These are phyloP conservation scores for Annona squamosa DNA, from an alignment of 164 flowering plant genomes.

Conservation along the genomic window DNA sequence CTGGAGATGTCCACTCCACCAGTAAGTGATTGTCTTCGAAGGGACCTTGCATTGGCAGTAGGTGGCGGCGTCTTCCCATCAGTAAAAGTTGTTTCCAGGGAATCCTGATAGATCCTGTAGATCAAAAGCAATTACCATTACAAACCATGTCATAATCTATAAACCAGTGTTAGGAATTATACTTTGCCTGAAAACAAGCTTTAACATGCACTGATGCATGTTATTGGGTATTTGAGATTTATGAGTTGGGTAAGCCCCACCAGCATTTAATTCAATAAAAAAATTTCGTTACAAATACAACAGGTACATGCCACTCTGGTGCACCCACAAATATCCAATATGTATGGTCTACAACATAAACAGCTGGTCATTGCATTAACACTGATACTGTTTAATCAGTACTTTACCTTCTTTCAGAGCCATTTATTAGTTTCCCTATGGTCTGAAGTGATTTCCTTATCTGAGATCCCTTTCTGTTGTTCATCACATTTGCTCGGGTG, in stretches of 20 bases:
- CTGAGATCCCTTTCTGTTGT: conserved; percentile 59
- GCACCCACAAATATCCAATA: not conserved
- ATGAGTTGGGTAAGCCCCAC: not conserved
- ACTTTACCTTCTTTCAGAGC: conserved; percentile 69
- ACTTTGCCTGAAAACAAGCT: not conserved
- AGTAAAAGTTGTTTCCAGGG: conserved; percentile 17
- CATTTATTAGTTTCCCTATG: conserved; percentile 75
- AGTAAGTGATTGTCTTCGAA: conserved; percentile 70
- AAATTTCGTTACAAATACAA: not conserved
- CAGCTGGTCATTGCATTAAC: not conserved
- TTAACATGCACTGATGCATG: not conserved
- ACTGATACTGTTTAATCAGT: not conserved
- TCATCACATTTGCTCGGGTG: conserved; percentile 7
- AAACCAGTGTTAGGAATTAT: not conserved
- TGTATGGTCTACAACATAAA: not conserved
- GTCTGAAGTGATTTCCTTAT: conserved; percentile 66
- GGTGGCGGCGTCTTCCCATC: conserved; percentile 34
- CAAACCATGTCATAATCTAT: not conserved
- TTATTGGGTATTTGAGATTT: too few species aligned
- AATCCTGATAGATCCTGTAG: conserved; percentile 49
- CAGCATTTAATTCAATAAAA: not conserved
- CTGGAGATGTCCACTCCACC: conserved; percentile 42
- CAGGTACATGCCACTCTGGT: not conserved
- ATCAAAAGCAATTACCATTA: not conserved
- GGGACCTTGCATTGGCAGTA: conserved; percentile 30